A percentile compares a stretch with the other conserved stretches of the same genome.
Evolutionary conservation across 352 stramenopile genomes (phyloP).

Genomic region (Lagenidium giganteum): DNA sequence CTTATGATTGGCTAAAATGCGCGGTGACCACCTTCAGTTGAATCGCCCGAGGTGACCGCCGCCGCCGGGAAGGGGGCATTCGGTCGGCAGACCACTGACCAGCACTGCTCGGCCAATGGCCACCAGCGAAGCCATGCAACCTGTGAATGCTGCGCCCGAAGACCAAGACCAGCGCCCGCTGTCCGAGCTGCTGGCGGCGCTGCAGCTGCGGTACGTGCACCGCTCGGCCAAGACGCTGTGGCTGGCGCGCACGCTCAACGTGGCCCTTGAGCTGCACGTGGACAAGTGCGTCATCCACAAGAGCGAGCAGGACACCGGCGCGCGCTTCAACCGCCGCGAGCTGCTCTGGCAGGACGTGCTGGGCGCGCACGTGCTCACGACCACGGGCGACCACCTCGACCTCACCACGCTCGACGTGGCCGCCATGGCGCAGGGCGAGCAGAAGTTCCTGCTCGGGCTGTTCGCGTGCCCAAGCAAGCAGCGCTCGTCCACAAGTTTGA

Average conservation of each 20-base stretch:
- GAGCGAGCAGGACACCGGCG: too few relatives aligned
- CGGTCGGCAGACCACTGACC: too few relatives aligned
- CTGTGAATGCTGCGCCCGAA: too few relatives aligned
- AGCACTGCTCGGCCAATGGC: too few relatives aligned
- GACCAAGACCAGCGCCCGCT: not conserved
- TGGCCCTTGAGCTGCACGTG: slow-evolving; percentile 9
- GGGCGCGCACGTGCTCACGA: slow-evolving; percentile 44
- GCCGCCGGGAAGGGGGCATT: too few relatives aligned
- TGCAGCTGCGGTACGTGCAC: slow-evolving; percentile 6
- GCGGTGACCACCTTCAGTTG: too few relatives aligned
- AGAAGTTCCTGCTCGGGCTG: slow-evolving; percentile 35
- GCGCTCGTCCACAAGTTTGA: slow-evolving; percentile 19
- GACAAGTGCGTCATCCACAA: slow-evolving; percentile 1
- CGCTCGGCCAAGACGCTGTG: slow-evolving; percentile 10
- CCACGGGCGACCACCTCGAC: slow-evolving; percentile 29
- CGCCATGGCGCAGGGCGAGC: not conserved
- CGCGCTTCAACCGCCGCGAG: slow-evolving; percentile 8
- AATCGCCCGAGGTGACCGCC: too few relatives aligned
- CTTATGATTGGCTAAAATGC: too few relatives aligned
- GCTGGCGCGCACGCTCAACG: slow-evolving; percentile 3
- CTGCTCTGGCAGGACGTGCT: slow-evolving; percentile 46
- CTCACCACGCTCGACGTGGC: slow-evolving; percentile 11
- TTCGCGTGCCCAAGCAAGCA: slow-evolving; percentile 31
- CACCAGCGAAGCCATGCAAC: too few relatives aligned
- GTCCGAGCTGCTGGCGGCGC: not conserved